Conservation (phyloP, 1,284 basidiomycete genomes). For the Chondrostereum purpureum region DNA sequence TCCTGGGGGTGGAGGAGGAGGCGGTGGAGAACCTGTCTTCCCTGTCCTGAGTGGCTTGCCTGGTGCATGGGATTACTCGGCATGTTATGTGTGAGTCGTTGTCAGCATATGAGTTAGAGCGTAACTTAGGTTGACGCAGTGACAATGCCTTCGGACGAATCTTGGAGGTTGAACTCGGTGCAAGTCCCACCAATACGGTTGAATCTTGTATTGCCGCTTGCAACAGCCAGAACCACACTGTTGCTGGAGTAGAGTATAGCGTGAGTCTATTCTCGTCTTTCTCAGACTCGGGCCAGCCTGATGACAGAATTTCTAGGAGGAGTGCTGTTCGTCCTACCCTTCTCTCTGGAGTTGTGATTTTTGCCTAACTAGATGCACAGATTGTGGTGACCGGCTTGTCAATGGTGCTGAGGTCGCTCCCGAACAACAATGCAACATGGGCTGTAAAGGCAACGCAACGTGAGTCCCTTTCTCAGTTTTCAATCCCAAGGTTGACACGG, state of each 20-base stretch:
- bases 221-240: conserved; percentile 32
- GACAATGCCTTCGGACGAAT: conserved; percentile 51
- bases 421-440: conserved; percentile 56
- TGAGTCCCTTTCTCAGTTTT: conserved; percentile 24
- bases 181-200: conserved; percentile 31
- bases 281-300: conserved; percentile 1
- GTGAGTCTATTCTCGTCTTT: conserved; percentile 19
- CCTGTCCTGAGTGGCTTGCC: conserved; percentile 43
- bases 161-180: conserved; percentile 24
- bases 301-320: conserved; percentile 18
- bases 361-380: conserved; percentile 24
- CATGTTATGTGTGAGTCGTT: conserved; percentile 52
- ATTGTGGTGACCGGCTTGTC: conserved; percentile 56
- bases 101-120: not conserved
- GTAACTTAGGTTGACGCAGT: too few species aligned
- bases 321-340: conserved; percentile 47
- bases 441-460: conserved; percentile 57
- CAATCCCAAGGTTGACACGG: conserved; percentile 1
- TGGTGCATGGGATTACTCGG: conserved; percentile 39
- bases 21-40: conserved; percentile 27
- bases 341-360: conserved; percentile 1
- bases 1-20: conserved; percentile 32
- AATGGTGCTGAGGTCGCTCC: conserved; percentile 45
- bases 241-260: conserved; percentile 41
- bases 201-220: conserved; percentile 43